Base-by-base conservation (phyloP, 2,329 filamentous ascomycete genomes). In the Colletotrichum chlorophyti region DNA sequence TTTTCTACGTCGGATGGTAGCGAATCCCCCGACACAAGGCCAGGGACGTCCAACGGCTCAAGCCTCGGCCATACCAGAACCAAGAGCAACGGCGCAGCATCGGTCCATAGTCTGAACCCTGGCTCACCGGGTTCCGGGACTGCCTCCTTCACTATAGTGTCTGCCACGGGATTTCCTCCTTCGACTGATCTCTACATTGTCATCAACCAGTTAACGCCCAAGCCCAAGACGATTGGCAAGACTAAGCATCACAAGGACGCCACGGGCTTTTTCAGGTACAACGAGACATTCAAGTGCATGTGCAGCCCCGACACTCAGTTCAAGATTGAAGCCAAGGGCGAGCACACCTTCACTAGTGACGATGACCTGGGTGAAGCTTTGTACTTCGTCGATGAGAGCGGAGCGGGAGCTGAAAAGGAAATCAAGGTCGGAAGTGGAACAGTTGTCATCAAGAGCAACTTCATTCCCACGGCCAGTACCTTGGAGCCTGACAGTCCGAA, bases 331-430 rank as follows among this genome's bases (percentile, higher is more conserved):
- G 93, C 93, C 61, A 93, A 93, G 70, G 90, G 93, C 66, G 91
- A 97, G 69, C 86, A 90, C 67, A 91, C 88, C 1, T 94, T 98
- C 69, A 90, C 91, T 48, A 89, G 87, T 57, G 92, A 96, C 70
- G 89, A 93, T 53, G 85, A 89, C 58, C 82, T 99, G 0, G 95
- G 95, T 50, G 93, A 98, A 69, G 85, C 85, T 5, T 72, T 90
- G n/a, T 96, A 97, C 76, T 93, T 96, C 70, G 85, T 99, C n/a
- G 92, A 94, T 63, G 94, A 99, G 70, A 84, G 81, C 2, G 84
- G 85, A 3, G 77, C 80, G 1, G 85, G 84, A 10, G 79, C 82
- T 27, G 89, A 94, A 65, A 95, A 94, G 79, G 80, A 85, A 35
- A 75, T 99, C 49, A 83, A 79, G 29, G 87, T 93, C 23, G 94